phyloP scores from a whole-genome alignment of 2,329 filamentous ascomycete genomes.

The Cordyceps farinosa region DNA sequence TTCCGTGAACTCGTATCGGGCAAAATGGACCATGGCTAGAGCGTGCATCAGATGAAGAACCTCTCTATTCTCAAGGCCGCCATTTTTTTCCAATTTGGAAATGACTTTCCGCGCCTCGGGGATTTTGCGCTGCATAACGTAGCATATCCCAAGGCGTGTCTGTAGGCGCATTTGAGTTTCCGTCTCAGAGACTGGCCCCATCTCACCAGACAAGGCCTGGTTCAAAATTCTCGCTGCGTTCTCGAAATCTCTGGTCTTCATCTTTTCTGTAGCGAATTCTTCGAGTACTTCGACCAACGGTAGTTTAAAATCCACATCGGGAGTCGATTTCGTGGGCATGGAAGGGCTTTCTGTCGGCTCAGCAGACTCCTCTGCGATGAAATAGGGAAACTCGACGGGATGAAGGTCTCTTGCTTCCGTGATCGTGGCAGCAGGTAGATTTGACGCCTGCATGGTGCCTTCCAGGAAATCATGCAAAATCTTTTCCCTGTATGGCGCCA shows the following conservation, averaged over 20 bases:
- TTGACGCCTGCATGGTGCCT: no score
- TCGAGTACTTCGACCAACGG: neutral
- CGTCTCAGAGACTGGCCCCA: neutral
- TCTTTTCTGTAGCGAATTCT: constrained; percentile 5
- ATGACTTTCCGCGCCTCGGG: neutral
- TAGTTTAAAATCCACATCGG: neutral
- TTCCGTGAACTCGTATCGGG: neutral
- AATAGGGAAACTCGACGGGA: neutral
- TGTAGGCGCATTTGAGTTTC: neutral
- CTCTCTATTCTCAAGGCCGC: neutral
- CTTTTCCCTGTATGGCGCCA: no score
- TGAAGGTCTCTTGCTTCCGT: neutral
- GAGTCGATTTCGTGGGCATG: neutral
- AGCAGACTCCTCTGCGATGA: neutral
- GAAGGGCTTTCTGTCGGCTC: neutral
- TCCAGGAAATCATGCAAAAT: no score
- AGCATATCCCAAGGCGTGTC: constrained; percentile 1
- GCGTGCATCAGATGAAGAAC: constrained; percentile 6
- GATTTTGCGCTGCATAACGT: neutral
- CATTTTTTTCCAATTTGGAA: neutral
- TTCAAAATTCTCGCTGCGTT: no score
- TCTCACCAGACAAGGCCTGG: neutral
- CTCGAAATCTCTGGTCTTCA: neutral
- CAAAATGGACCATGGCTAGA: neutral
- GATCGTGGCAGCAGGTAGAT: neutral